These are phyloP conservation scores for Austroboletus novae-zelandiae DNA, from an alignment of 1,284 basidiomycete species.

Conservation along the genomic window DNA sequence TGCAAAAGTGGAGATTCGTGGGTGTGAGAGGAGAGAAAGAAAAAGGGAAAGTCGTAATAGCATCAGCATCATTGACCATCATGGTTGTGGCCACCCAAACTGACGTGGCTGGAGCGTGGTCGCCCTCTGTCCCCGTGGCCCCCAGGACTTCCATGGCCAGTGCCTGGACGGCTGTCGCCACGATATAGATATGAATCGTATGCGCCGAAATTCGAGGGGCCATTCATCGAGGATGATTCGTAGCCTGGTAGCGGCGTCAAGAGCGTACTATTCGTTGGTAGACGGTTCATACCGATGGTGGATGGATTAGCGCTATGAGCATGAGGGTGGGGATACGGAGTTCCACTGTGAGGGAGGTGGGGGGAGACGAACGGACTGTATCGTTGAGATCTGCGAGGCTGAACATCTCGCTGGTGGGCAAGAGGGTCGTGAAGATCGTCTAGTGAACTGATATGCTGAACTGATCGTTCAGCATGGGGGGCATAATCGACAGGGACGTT, in stretches of 20 bases:
- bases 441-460: conserved; percentile 3
- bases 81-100: conserved; percentile 8
- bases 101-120: conserved; percentile 19
- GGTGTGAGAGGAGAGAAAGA: background rate
- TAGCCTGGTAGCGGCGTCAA: conserved; percentile 50
- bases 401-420: conserved; percentile 18
- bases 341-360: conserved; percentile 13
- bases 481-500: conserved; percentile 15
- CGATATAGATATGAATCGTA: conserved; percentile 25
- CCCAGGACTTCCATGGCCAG: conserved; percentile 16
- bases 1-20: conserved; percentile 1
- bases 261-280: conserved; percentile 49
- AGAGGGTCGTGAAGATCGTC: conserved; percentile 22
- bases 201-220: conserved; percentile 6
- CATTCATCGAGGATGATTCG: conserved; percentile 23
- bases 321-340: conserved; percentile 17
- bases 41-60: background rate
- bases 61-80: conserved; percentile 5
- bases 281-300: conserved; percentile 22
- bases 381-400: conserved; percentile 29
- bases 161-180: conserved; percentile 19
- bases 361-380: conserved; percentile 22
- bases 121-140: conserved; percentile 26
- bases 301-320: conserved; percentile 12
- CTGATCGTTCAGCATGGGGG: conserved; percentile 18